Conservation (phyloP, 192 early-diverging fungal species). For the Paraglomus brasilianum region DNA sequence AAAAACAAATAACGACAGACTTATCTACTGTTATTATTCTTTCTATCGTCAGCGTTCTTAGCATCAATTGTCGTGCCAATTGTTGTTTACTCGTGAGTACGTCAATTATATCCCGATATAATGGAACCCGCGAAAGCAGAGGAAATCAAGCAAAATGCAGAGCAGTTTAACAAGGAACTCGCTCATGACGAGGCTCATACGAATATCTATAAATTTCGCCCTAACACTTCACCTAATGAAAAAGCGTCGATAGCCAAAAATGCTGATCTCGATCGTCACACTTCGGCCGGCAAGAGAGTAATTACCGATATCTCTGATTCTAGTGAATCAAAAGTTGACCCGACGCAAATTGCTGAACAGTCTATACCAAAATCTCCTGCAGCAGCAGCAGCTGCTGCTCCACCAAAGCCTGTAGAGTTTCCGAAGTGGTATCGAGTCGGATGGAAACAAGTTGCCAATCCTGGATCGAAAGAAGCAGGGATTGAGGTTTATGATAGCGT, state of each 20-base stretch:
- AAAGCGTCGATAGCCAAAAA: slow-evolving; percentile 6
- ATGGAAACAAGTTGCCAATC: slow-evolving; percentile 12
- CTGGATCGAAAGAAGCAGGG: neutral
- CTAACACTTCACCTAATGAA: slow-evolving; percentile 10
- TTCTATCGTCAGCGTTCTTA: too few relatives aligned
- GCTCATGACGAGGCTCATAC: neutral
- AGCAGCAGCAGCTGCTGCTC: neutral
- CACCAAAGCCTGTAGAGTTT: neutral
- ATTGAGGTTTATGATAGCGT: slow-evolving; percentile 15
- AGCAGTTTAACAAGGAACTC: too few relatives aligned
- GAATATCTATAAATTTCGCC: slow-evolving; percentile 1
- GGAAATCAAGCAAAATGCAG: too few relatives aligned
- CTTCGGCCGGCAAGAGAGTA: neutral
- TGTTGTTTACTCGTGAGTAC: too few relatives aligned
- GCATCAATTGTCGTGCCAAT: too few relatives aligned
- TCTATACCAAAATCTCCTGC: neutral
- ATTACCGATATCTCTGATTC: neutral
- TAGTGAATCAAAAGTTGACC: neutral
- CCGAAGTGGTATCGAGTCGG: slow-evolving; percentile 20
- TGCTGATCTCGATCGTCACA: neutral
- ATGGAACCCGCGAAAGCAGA: too few relatives aligned
- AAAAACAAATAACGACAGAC: too few relatives aligned
- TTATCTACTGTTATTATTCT: too few relatives aligned
- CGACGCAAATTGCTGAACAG: neutral
- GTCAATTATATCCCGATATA: too few relatives aligned